Base-by-base conservation (phyloP, 768 basidiomycete species). In the Lyophyllum atratum region DNA sequence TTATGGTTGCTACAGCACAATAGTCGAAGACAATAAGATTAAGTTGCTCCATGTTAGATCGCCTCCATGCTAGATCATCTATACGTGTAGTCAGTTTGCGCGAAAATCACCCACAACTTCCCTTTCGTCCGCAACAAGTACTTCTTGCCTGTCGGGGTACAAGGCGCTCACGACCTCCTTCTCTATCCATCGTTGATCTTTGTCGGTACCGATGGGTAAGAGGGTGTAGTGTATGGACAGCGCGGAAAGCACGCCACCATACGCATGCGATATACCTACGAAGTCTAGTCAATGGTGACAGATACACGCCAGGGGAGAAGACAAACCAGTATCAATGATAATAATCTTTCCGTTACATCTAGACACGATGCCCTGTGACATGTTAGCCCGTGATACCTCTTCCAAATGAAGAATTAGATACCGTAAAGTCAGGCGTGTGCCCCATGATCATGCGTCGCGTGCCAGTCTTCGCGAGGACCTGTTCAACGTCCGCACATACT, bases 401-500 rank as follows among this genome's bases (percentile, higher is more conserved):
- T 29, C 15, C 44, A 47, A 7, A 39, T 58, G n/a, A 52, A 49
- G 29, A 19, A 19, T 1, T 4, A 68, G 78, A 25, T 60, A 86
- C 89, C 58, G 79, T 79, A 63, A 97, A 93, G 69, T 95, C 81
- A 1, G 97, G 96, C 0, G 97, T 98, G 70, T 98, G 97, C 0
- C 96, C 96, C 93, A 97, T 95, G 44, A 99, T 83, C 85, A 95
- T 86, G 63, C 93, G 78, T 56, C 92, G 75, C 25, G 92, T 95
- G 1, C 93, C 93, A 1, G 92, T 88, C 70, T 81, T 84, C 29
- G 80, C 68, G 50, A 92, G 73, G 17, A 95, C 88, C 24, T 77
- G 72, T 56, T 91, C 86, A 0, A 93, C 93, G 33, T 84, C 79
- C 1, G 64, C 68, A 69, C 97, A 99, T 4, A 83, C 84, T 49